Evolutionary conservation across 352 stramenopile genomes (phyloP).

Genomic region (Pythium phragmitis): DNA sequence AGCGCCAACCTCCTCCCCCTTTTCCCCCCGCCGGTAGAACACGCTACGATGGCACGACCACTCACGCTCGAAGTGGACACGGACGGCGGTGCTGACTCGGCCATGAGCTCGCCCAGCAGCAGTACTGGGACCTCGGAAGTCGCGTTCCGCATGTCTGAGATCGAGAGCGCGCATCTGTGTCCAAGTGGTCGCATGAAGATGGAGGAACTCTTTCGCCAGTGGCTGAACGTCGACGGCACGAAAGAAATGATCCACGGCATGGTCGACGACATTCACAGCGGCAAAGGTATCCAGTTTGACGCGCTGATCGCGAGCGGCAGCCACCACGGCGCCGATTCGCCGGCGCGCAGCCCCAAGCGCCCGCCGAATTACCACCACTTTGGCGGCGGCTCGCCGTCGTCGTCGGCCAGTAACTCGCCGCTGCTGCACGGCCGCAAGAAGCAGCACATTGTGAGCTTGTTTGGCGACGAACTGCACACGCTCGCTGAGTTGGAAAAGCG

Average conservation of each 20-base stretch:
- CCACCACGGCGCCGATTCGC: constrained; percentile 37
- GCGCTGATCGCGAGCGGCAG: constrained; percentile 27
- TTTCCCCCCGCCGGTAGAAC: not conserved
- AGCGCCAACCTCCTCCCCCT: not conserved
- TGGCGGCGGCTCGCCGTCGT: constrained; percentile 27
- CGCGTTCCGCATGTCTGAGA: constrained; percentile 73
- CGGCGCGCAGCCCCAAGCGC: constrained; percentile 73
- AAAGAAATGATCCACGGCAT: constrained; percentile 85
- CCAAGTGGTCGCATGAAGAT: constrained; percentile 83
- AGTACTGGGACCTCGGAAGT: constrained; percentile 36
- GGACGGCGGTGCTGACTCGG: constrained; percentile 35
- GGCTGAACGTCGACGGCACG: constrained; percentile 83
- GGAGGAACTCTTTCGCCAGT: constrained; percentile 86
- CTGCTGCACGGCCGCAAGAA: constrained; percentile 53
- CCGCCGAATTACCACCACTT: constrained; percentile 83
- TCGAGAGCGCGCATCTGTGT: constrained; percentile 77
- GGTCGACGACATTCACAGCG: constrained; percentile 73
- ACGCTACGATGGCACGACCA: constrained; percentile 12
- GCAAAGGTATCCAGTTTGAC: constrained; percentile 59
- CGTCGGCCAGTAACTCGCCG: constrained; percentile 32
- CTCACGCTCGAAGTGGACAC: constrained; percentile 55
- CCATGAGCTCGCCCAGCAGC: constrained; percentile 60
- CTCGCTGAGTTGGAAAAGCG: constrained; percentile 47
- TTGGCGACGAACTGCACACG: constrained; percentile 68
- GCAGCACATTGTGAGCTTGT: constrained; percentile 71